phyloP scores from a whole-genome alignment of 148 eudicot genomes.

The Simmondsia chinensis region DNA sequence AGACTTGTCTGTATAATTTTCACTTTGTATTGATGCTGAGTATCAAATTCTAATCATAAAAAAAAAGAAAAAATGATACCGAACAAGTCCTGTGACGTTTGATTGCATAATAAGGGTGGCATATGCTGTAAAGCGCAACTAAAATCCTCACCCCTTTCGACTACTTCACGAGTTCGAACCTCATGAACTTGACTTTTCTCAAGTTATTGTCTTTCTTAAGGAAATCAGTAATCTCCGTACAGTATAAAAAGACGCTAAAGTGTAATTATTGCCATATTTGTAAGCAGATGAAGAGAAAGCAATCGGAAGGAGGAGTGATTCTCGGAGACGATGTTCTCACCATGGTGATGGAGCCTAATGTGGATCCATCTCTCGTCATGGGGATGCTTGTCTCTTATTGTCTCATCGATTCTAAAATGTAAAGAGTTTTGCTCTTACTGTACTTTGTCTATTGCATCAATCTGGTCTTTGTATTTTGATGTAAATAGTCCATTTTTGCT shows the following conservation, averaged over 20 bases:
- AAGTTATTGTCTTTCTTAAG: too few relatives aligned
- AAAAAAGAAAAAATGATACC: too few relatives aligned
- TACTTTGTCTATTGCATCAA: neutral
- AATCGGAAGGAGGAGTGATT: conserved; percentile 25
- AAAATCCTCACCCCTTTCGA: too few relatives aligned
- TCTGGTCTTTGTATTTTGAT: neutral
- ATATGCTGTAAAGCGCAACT: too few relatives aligned
- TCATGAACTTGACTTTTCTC: too few relatives aligned
- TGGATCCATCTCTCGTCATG: conserved; percentile 30
- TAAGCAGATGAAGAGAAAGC: conserved; percentile 29
- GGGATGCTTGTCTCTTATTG: conserved; percentile 24
- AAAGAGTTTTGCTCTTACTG: neutral
- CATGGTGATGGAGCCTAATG: conserved; percentile 21
- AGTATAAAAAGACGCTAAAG: too few relatives aligned
- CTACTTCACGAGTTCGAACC: too few relatives aligned
- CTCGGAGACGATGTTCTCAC: conserved; percentile 38
- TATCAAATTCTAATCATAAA: too few relatives aligned
- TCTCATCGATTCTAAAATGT: conserved; percentile 26
- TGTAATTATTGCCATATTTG: neutral
- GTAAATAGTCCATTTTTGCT: neutral
- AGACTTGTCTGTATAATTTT: neutral
- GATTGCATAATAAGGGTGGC: too few relatives aligned
- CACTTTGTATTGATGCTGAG: too few relatives aligned
- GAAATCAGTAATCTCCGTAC: too few relatives aligned
- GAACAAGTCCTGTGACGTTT: too few relatives aligned